Evolutionary conservation across 2,329 filamentous ascomycete species (phyloP).

Genomic region (Lasiodiplodia theobromae): DNA sequence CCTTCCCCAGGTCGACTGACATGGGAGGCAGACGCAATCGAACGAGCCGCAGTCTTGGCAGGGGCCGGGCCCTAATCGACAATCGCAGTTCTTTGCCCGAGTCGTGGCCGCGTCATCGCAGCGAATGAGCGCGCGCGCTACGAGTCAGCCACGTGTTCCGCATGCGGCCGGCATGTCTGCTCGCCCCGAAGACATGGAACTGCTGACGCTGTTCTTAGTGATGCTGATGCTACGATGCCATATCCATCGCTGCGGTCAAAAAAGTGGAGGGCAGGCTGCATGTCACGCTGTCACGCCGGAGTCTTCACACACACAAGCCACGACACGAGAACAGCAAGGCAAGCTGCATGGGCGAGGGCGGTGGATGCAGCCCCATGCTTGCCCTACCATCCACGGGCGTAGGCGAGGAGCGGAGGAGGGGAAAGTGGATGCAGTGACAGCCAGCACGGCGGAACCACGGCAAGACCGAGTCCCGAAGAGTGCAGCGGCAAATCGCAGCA

Average conservation of each 20-base stretch:
- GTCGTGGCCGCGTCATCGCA: background rate
- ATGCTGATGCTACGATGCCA: background rate
- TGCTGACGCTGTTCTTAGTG: background rate
- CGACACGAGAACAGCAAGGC: slow-evolving; percentile 1
- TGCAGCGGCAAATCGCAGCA: background rate
- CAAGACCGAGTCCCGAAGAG: slow-evolving; percentile 5
- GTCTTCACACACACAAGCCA: background rate
- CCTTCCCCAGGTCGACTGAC: slow-evolving; percentile 20
- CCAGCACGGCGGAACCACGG: background rate
- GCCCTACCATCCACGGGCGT: slow-evolving; percentile 9
- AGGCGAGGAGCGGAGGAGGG: slow-evolving; percentile 1
- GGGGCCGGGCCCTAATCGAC: slow-evolving; percentile 3
- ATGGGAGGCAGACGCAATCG: slow-evolving; percentile 2
- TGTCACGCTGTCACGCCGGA: slow-evolving; percentile 19
- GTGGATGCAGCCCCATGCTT: slow-evolving; percentile 10
- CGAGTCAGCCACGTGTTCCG: background rate
- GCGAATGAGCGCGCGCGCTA: background rate
- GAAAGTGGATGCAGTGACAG: background rate
- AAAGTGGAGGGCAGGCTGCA: slow-evolving; percentile 9
- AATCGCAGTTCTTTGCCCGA: background rate
- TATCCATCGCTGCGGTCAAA: background rate
- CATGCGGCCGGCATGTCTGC: background rate
- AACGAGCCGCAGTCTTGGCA: slow-evolving; percentile 24
- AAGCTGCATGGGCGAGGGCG: slow-evolving; percentile 12
- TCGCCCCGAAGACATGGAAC: background rate